Evolutionary conservation across 2,329 filamentous ascomycete species (phyloP), one percentile per base, ranked within the genome.

Genomic region (Monascus ruber): DNA sequence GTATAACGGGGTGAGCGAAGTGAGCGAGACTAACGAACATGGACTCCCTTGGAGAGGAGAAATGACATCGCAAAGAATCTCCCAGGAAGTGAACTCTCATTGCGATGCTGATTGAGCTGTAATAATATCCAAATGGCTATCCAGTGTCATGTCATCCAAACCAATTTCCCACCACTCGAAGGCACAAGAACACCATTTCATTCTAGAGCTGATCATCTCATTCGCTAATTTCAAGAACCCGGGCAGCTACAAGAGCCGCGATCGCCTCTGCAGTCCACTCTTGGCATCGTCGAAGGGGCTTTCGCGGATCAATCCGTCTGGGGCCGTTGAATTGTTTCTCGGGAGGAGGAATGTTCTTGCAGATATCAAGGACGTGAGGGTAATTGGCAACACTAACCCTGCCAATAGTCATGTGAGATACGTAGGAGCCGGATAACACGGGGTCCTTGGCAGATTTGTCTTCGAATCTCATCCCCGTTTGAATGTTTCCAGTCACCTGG

Each of bases 401-500:
- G 24, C 52, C 53, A 11, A 57, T 42, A 5, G 29, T 10, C 27
- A 24, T 32, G 34, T 49, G 45, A n/a, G 24, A n/a, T 24, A 34
- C 11, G 33, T 47, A 56, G 5, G 36, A 40, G 5, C 31, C 34
- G 3, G 48, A 48, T 5, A 50, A 33, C 37, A 52, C 49, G 1
- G 51, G 53, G 1, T 41, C 29, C 11, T 45, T 37, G 24, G 25
- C 31, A 1, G 37, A 26, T 33, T 47, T 52, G 27, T 48, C 33
- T 17, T 56, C 47, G 36, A 51, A 54, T 6, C 10, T 33, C 52
- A 59, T 59, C 11, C 55, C 53, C 35, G 44, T 44, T 33, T 59
- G 52, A 35, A 61, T 58, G 39, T 55, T 51, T 27, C 56, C 56
- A 3, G 47, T 52, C 24, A 60, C 54, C 27, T 60, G 51, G 39